These are phyloP conservation scores for Gamarada debralockiae DNA, from an alignment of 495 filamentous ascomycete species.

Conservation along the genomic window DNA sequence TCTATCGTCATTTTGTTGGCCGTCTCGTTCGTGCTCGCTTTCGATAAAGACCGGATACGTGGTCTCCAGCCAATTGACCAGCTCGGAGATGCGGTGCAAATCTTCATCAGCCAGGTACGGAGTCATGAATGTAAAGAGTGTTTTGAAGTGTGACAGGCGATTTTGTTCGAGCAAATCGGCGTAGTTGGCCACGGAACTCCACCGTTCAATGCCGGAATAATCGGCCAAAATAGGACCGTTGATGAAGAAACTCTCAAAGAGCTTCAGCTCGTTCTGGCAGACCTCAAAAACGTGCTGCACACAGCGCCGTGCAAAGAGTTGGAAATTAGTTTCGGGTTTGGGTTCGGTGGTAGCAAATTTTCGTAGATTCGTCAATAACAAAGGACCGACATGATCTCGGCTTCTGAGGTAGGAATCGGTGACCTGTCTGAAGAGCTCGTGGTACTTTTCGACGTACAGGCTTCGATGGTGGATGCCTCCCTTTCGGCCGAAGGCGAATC, in stretches of 20 bases:
- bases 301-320: slow-evolving; percentile 43
- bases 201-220: slow-evolving; percentile 30
- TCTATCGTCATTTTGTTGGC: slow-evolving; percentile 68
- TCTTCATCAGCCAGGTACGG: slow-evolving; percentile 37
- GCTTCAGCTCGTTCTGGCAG: slow-evolving; percentile 41
- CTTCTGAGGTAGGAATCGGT: slow-evolving; percentile 62
- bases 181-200: slow-evolving; percentile 37
- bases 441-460: slow-evolving; percentile 63
- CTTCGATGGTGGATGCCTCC: slow-evolving; percentile 64
- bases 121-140: slow-evolving; percentile 39
- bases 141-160: slow-evolving; percentile 16
- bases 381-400: slow-evolving; percentile 37
- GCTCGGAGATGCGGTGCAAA: slow-evolving; percentile 59
- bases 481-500: slow-evolving; percentile 58
- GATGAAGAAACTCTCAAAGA: slow-evolving; percentile 45
- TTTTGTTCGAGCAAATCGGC: slow-evolving; percentile 40
- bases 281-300: slow-evolving; percentile 39
- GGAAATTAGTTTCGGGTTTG: slow-evolving; percentile 49
- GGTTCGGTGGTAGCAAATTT: slow-evolving; percentile 46
- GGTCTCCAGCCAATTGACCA: slow-evolving; percentile 79
- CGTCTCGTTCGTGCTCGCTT: slow-evolving; percentile 67
- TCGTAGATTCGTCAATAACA: slow-evolving; percentile 35
- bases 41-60: slow-evolving; percentile 68
- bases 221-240: slow-evolving; percentile 45
- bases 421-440: slow-evolving; percentile 50